phyloP scores from a whole-genome alignment of 805 yeast genomes.

The Clavispora carvajalis region DNA sequence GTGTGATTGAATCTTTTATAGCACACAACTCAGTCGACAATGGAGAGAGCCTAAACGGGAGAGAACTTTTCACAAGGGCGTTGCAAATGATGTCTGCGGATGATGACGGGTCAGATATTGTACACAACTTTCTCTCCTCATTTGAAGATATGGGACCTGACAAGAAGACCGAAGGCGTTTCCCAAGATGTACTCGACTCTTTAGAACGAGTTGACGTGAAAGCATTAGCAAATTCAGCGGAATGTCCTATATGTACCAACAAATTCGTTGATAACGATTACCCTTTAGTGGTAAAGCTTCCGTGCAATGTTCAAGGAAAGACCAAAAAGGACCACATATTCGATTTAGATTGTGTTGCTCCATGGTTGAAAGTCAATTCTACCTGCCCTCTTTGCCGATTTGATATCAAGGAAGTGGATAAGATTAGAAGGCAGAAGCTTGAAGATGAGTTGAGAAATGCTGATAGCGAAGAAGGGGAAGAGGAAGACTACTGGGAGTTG shows the following conservation, averaged over 20 bases:
- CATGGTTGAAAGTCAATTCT: conserved; percentile 72
- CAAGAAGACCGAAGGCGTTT: conserved; percentile 42
- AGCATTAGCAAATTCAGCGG: conserved; percentile 43
- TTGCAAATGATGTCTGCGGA: conserved; percentile 25
- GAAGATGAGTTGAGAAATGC: conserved; percentile 30
- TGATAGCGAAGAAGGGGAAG: conserved; percentile 39
- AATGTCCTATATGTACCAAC: conserved; percentile 83
- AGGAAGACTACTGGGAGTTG: conserved; percentile 68
- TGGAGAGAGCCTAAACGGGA: conserved; percentile 9
- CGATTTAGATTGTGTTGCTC: conserved; percentile 86
- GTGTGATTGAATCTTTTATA: conserved; percentile 33
- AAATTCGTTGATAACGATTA: conserved; percentile 65
- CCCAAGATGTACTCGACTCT: conserved; percentile 66
- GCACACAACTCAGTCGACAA: conserved; percentile 10
- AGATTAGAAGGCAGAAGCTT: conserved; percentile 24
- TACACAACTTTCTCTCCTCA: conserved; percentile 21
- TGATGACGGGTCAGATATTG: conserved; percentile 25
- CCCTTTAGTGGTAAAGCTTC: conserved; percentile 73
- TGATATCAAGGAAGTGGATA: conserved; percentile 47
- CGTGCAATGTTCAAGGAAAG: conserved; percentile 46
- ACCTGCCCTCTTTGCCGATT: conserved; percentile 87
- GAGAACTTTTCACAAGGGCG: conserved; percentile 28
- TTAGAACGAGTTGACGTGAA: conserved; percentile 57
- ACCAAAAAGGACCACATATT: conserved; percentile 53
- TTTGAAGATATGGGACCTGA: conserved; percentile 13